Percentiles rank a stretch among this genome's conserved stretches.
These are phyloP conservation scores for Rosellinia necatrix DNA, from an alignment of 2,329 filamentous ascomycete genomes.

Conservation along the genomic window DNA sequence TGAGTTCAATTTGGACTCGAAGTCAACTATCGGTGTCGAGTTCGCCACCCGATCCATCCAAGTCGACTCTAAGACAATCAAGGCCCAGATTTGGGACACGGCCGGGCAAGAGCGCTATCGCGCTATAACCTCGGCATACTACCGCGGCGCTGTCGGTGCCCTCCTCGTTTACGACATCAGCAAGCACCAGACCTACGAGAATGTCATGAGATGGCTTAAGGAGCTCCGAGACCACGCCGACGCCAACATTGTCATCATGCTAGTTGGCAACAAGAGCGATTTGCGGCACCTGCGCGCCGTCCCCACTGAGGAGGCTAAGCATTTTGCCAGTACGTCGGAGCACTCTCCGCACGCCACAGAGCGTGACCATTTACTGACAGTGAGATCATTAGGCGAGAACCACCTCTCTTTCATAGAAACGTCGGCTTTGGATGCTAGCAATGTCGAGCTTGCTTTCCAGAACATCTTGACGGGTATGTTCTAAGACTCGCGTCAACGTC, in stretches of 20 bases:
- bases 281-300: slow-evolving; percentile 97
- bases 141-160: slow-evolving; percentile 94
- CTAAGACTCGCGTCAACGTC: slow-evolving; percentile 11
- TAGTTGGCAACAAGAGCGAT: slow-evolving; percentile 99
- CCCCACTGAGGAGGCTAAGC: slow-evolving; percentile 95
- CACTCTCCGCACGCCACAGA: not conserved
- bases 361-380: slow-evolving; percentile 34
- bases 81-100: slow-evolving; percentile 99
- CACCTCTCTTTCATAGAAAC: slow-evolving; percentile 99
- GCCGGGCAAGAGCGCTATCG: slow-evolving; percentile 98
- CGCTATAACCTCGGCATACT: slow-evolving; percentile 98
- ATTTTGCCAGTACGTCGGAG: slow-evolving; percentile 82
- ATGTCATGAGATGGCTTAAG: slow-evolving; percentile 98
- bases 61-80: slow-evolving; percentile 99
- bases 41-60: slow-evolving; percentile 98
- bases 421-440: slow-evolving; percentile 96
- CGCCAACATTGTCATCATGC: slow-evolving; percentile 99
- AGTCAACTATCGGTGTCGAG: slow-evolving; percentile 99
- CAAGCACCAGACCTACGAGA: slow-evolving; percentile 99
- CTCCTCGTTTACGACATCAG: slow-evolving; percentile 99
- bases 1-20: slow-evolving; percentile 99
- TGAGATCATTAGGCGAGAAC: slow-evolving; percentile 76
- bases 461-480: slow-evolving; percentile 94
- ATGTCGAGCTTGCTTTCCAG: slow-evolving; percentile 98
- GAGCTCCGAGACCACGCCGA: slow-evolving; percentile 97